These are phyloP conservation scores for Haplosporangium gracile DNA, from an alignment of 192 early-diverging fungal species.

Conservation along the genomic window DNA sequence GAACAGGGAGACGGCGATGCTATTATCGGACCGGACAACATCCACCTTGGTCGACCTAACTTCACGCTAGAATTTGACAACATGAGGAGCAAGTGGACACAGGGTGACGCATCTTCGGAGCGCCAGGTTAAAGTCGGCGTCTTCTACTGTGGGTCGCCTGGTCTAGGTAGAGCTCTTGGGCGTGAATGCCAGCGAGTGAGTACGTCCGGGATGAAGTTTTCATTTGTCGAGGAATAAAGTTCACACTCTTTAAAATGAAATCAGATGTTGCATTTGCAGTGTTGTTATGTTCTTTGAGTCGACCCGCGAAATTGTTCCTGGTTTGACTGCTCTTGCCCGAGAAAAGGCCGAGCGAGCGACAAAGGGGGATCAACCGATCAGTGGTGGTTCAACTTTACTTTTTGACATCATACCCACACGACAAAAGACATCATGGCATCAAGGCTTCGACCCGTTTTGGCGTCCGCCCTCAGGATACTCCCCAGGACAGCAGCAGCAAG, in stretches of 20 bases:
- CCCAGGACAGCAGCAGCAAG: slow-evolving; percentile 31
- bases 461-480: slow-evolving; percentile 39
- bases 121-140: slow-evolving; percentile 74
- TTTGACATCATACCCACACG: slow-evolving; percentile 2
- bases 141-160: slow-evolving; percentile 86
- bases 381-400: not conserved
- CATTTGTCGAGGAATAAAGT: slow-evolving; percentile 28
- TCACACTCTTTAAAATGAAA: not conserved
- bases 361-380: slow-evolving; percentile 1
- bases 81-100: slow-evolving; percentile 44
- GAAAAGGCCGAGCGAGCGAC: not conserved
- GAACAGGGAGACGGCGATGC: slow-evolving; percentile 40
- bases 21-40: slow-evolving; percentile 62
- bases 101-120: slow-evolving; percentile 31
- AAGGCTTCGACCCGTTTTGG: slow-evolving; percentile 47
- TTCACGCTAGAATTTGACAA: slow-evolving; percentile 74
- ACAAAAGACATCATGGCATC: slow-evolving; percentile 32
- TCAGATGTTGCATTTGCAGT: not conserved
- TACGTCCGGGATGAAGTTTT: slow-evolving; percentile 20
- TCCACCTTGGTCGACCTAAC: slow-evolving; percentile 85
- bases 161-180: slow-evolving; percentile 68
- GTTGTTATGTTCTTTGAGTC: not conserved
- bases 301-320: not conserved
- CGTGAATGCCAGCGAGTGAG: slow-evolving; percentile 37
- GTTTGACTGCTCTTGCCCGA: not conserved